These are phyloP conservation scores for Wickerhamiella siamensis DNA, from an alignment of 805 yeast genomes.

Conservation along the genomic window DNA sequence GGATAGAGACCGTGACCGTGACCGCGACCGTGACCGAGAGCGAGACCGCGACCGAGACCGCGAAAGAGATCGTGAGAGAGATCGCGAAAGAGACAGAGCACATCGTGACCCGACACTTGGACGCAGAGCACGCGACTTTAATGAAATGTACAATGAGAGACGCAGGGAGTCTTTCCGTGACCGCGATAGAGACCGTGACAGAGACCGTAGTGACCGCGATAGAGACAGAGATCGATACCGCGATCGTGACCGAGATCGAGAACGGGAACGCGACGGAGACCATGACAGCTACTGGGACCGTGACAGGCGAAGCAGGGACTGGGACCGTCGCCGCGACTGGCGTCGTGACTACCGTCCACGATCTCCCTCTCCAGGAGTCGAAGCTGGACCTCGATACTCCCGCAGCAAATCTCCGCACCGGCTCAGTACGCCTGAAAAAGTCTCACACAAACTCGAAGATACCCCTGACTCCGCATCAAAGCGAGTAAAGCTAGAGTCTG, in stretches of 20 bases:
- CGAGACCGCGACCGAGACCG: constrained; percentile 12
- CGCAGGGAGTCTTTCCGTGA: constrained; percentile 8
- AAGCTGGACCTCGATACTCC: neutral
- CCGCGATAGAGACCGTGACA: constrained; percentile 6
- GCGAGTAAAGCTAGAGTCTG: neutral
- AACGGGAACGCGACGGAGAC: constrained; percentile 1
- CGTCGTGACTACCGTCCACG: neutral
- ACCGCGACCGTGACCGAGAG: constrained; percentile 5
- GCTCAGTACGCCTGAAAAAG: neutral
- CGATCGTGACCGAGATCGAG: constrained; percentile 4
- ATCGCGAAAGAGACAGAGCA: neutral
- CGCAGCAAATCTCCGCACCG: neutral
- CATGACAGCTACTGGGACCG: neutral
- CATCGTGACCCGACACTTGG: too few species aligned
- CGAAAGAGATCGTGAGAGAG: constrained; percentile 4
- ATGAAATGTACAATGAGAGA: neutral
- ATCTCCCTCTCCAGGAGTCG: neutral
- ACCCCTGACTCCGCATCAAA: constrained; percentile 1
- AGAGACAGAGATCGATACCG: constrained; percentile 5
- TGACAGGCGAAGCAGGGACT: neutral
- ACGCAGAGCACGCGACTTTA: neutral
- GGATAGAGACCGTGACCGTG: constrained; percentile 2
- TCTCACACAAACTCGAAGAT: neutral
- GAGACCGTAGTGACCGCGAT: constrained; percentile 4
- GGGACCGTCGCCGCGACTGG: neutral